Evolutionary conservation across 192 early-diverging fungal species (phyloP), one percentile per base, ranked within the genome.

Genomic region (Chytriomyces sp.): DNA sequence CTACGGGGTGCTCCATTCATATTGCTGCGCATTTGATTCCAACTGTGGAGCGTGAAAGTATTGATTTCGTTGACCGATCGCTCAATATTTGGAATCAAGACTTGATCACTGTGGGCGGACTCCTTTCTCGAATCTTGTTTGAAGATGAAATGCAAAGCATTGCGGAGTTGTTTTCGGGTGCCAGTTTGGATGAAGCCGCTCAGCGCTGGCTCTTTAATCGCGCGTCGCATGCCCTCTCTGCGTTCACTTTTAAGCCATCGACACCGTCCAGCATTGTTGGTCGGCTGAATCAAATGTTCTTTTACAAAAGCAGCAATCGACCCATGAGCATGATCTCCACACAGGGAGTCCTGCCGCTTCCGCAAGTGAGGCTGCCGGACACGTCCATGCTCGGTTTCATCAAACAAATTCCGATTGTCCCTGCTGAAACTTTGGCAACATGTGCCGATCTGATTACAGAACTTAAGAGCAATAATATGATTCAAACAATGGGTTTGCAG

Each of bases 31-130:
- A 93, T 49, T 86, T 97, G 35, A 97, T 97, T 71, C 95, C 94
- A 0, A 97, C 95, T 6, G 95, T 97, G 5, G 94, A 97, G 69
- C 89, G 95, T 61, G 95, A 97, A 78, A 88, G 85, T 11, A 89
- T 97, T 44, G 95, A 97, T 66, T 95, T 97, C 86, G 93, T 93
- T 6, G 94, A 96, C 80, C 89, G 88, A 16, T 86, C 86, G 13
- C 84, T 97, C 2, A 86, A 88, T 59, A 75, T 87, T 35, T 97
- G 93, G 91, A 97, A 97, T 74, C 85, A 89, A 69, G 93, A 96
- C 63, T 73, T 97, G 8, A 77, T 96, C n/a, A 73, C 87, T 18
- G 86, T 93, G 77, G 89, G 89, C 35, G 94, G 93, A 10, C 79
- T 92, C 35, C 79, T 97, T 0, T 86, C 87, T 5, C 83, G 95